Evolutionary conservation across 352 stramenopile species (phyloP).

Genomic region (Globisporangium paroecandrum): DNA sequence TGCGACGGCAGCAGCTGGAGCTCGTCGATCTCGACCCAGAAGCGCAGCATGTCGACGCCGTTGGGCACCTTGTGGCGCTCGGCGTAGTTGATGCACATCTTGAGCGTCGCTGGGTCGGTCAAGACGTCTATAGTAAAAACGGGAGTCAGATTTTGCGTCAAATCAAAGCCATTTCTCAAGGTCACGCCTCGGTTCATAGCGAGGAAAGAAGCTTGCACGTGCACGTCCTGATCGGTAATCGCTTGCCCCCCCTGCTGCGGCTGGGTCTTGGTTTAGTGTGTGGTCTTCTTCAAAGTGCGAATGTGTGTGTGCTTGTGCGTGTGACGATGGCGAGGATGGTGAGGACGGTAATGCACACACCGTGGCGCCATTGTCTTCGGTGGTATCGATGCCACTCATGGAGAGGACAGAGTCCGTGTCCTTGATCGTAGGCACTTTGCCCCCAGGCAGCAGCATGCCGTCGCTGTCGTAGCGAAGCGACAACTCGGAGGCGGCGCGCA

Average conservation of each 20-base stretch:
- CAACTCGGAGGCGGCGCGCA: slow-evolving; percentile 6
- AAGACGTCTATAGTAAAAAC: slow-evolving; percentile 82
- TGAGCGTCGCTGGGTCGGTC: slow-evolving; percentile 64
- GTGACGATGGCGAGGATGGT: background rate
- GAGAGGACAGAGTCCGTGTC: slow-evolving; percentile 5
- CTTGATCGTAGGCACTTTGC: background rate
- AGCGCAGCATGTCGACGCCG: slow-evolving; percentile 62
- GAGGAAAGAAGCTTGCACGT: slow-evolving; percentile 10
- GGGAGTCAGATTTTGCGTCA: slow-evolving; percentile 69
- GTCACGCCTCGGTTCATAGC: slow-evolving; percentile 21
- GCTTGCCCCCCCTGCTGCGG: background rate
- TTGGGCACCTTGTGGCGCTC: slow-evolving; percentile 53
- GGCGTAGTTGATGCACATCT: slow-evolving; percentile 64
- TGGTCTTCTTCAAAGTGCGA: background rate
- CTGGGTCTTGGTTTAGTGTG: background rate
- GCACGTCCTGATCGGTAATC: slow-evolving; percentile 11
- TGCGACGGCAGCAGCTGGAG: slow-evolving; percentile 68
- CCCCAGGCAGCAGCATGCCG: background rate
- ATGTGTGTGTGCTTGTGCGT: background rate
- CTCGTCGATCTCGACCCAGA: slow-evolving; percentile 83
- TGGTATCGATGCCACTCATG: slow-evolving; percentile 1
- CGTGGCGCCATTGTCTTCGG: background rate
- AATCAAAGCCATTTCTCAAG: slow-evolving; percentile 39
- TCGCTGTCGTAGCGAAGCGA: slow-evolving; percentile 5
- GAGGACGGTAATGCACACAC: background rate